phyloP scores from a whole-genome alignment of 2,329 filamentous ascomycete genomes.

The Catunica adiposa region DNA sequence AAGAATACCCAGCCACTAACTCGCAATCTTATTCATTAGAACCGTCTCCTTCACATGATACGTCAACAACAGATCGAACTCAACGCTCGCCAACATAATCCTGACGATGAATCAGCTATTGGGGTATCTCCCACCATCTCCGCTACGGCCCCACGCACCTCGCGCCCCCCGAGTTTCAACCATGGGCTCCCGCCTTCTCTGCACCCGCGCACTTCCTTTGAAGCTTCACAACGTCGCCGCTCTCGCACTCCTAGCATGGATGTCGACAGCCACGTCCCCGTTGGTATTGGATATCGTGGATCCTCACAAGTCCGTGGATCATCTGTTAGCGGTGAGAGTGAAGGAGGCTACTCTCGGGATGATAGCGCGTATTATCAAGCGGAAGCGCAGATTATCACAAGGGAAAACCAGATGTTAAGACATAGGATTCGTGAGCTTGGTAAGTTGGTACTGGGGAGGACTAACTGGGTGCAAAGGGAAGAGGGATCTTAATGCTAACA shows the following conservation, averaged over 20 bases:
- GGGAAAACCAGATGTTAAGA: conserved; percentile 72
- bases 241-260: conserved; percentile 40
- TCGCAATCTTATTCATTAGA: too few species aligned
- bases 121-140: background rate
- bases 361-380: conserved; percentile 69
- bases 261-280: background rate
- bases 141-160: conserved; percentile 25
- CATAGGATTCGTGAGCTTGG: conserved; percentile 58
- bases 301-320: conserved; percentile 40
- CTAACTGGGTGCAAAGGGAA: too few species aligned
- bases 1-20: too few species aligned
- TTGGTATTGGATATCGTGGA: conserved; percentile 18
- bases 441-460: too few species aligned
- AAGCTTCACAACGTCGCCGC: conserved; percentile 26
- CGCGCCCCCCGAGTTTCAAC: conserved; percentile 20
- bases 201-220: conserved; percentile 41
- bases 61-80: conserved; percentile 58
- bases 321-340: conserved; percentile 36
- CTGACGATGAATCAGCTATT: conserved; percentile 33
- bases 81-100: conserved; percentile 37
- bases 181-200: conserved; percentile 33
- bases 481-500: conserved; percentile 16
- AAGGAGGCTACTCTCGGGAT: conserved; percentile 39
- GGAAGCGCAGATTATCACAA: conserved; percentile 59
- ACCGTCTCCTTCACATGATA: conserved; percentile 62